Base-by-base conservation (phyloP, 345 rosid species). In the Boechera divaricarpa region DNA sequence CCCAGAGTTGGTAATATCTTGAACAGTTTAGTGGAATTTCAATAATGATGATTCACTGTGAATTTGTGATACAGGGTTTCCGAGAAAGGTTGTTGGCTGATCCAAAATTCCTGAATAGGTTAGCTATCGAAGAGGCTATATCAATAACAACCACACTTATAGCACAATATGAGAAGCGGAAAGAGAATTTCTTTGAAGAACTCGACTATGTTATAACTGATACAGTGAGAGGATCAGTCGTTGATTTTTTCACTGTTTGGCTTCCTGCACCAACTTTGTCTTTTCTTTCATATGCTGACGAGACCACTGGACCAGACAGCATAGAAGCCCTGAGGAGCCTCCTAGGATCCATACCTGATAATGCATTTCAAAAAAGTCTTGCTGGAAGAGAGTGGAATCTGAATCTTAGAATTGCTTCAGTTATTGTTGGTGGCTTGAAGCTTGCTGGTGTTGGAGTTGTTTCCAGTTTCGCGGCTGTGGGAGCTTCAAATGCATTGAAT, bases 251-350 rank as follows among this genome's bases (percentile, higher is more conserved):
- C 78, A 90, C 95, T 2, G 97, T 92, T 33, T 94, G 97, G 97
- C 97, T 94, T 80, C 97, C 98, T 47, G 97, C 97, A 32, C 98
- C 98, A 56, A 92, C 97, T 58, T 65, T 94, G 52, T 92, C 97
- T 9, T 94, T 94, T 79, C 88, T 92, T 47, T 90, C 95, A 39
- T 85, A 84, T 77, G 85, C 90, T 29, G 85, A 88, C 64, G 91
- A 88, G 26, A 75, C 75, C 29, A 65, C 73, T 72, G 69, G 76
- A 26, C 83, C 95, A 52, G 87, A 88, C 79, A 80, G 84, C 72
- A 69, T 89, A 65, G 90, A 90, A 61, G 85, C 88, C 56, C 67
- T 92, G 26, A 84, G 82, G 72, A 89, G 97, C 63, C 91, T 92
- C 61, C 87, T 94, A 82, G 93, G 92, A 68, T 89, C 97, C 41